Percentiles rank a stretch among this genome's conserved stretches.
These are phyloP conservation scores for Schoenoplectus tabernaemontani DNA, from an alignment of 202 grass and related monocot genomes.

Conservation along the genomic window DNA sequence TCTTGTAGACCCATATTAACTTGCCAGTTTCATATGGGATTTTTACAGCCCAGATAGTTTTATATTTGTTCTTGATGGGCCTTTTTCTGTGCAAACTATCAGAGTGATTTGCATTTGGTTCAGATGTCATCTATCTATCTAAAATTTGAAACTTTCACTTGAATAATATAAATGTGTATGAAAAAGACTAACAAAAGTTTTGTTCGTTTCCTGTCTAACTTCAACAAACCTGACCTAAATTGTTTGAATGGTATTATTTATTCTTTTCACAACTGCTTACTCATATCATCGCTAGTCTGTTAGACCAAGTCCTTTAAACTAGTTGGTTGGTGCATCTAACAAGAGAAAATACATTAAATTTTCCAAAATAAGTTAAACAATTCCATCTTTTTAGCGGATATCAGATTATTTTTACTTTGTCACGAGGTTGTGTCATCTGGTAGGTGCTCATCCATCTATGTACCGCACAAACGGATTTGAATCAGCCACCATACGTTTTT, in stretches of 20 bases:
- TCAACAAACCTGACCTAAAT: constrained; percentile 5
- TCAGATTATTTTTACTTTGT: neutral
- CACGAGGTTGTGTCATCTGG: neutral
- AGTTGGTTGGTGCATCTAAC: constrained; percentile 14
- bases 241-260: neutral
- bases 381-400: neutral
- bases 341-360: neutral
- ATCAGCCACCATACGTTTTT: too few species aligned
- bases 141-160: neutral
- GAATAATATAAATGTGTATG: neutral
- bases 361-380: neutral
- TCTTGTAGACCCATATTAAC: too few species aligned
- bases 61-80: too few species aligned
- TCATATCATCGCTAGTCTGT: neutral
- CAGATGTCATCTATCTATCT: neutral
- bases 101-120: neutral
- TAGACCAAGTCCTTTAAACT: neutral
- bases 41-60: too few species aligned
- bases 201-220: neutral
- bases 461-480: too few species aligned
- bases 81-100: neutral
- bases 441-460: neutral
- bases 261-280: neutral
- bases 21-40: too few species aligned
- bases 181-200: neutral